These are phyloP conservation scores for Cercospora brassicicola DNA, from an alignment of 2,329 filamentous ascomycete species.

Conservation along the genomic window DNA sequence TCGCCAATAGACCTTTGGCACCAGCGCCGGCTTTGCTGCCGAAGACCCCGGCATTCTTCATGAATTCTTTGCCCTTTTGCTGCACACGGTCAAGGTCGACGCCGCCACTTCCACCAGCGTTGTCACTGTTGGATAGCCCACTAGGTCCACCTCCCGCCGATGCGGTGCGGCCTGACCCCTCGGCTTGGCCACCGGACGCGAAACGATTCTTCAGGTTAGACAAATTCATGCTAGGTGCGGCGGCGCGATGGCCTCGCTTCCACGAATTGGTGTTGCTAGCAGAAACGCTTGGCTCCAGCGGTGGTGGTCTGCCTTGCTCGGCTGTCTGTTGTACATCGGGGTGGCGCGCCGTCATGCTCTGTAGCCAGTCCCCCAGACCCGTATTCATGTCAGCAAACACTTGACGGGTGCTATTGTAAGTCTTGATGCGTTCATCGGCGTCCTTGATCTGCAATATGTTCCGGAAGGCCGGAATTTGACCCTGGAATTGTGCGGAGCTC, in stretches of 20 bases:
- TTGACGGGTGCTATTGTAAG: conserved; percentile 70
- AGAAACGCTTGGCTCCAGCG: conserved; percentile 20
- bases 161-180: conserved; percentile 11
- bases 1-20: conserved; percentile 86
- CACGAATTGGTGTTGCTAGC: conserved; percentile 13
- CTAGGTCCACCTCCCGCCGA: conserved; percentile 16
- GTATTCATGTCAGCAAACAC: conserved; percentile 72
- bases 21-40: conserved; percentile 72
- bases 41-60: conserved; percentile 75
- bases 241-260: conserved; percentile 19
- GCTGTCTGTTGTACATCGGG: conserved; percentile 52
- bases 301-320: conserved; percentile 21
- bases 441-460: conserved; percentile 73
- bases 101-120: conserved; percentile 19
- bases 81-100: conserved; percentile 31
- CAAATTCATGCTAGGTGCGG: conserved; percentile 12
- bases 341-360: conserved; percentile 50
- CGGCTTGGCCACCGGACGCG: conserved; percentile 14
- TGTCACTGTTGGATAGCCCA: conserved; percentile 32
- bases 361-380: conserved; percentile 66
- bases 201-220: conserved; percentile 18
- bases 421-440: conserved; percentile 67
- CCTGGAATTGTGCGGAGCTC: conserved; percentile 11
- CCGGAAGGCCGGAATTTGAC: conserved; percentile 62
- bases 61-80: conserved; percentile 81